Evolutionary conservation across 768 basidiomycete genomes (phyloP).

Genomic region (Termitomyces sp.): DNA sequence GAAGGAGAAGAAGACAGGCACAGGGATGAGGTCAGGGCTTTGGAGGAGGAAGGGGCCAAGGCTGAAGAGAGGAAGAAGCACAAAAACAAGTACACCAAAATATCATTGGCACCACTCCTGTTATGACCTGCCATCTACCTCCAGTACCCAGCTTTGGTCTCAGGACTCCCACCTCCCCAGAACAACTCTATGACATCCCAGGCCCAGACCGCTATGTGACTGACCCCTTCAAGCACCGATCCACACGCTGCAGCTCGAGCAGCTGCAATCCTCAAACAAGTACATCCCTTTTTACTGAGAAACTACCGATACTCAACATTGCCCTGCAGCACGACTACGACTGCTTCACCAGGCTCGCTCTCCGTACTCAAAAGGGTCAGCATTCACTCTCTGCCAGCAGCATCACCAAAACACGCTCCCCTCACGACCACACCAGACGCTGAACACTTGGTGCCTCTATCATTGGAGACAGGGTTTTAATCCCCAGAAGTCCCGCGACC

Average conservation of each 20-base stretch:
- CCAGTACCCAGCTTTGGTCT: no score
- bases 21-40: no score
- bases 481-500: conserved; percentile 47
- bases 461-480: conserved; percentile 45
- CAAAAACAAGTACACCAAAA: no score
- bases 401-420: conserved; percentile 21
- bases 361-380: conserved; percentile 7
- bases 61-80: no score
- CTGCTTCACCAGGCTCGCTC: conserved; percentile 53
- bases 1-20: no score
- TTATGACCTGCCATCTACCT: no score
- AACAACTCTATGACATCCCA: no score
- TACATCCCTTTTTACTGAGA: conserved; percentile 25
- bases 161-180: no score
- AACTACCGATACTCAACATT: background rate
- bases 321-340: conserved; percentile 79
- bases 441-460: conserved; percentile 26
- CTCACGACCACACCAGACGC: conserved; percentile 4
- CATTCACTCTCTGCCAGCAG: conserved; percentile 22
- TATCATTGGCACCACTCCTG: no score
- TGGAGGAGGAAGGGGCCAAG: no score
- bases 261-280: conserved; percentile 89
- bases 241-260: conserved; percentile 85
- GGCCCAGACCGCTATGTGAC: no score
- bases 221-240: conserved; percentile 78